Evolutionary conservation across 1,284 basidiomycete genomes (phyloP).

Genomic region (Boletus smithii): DNA sequence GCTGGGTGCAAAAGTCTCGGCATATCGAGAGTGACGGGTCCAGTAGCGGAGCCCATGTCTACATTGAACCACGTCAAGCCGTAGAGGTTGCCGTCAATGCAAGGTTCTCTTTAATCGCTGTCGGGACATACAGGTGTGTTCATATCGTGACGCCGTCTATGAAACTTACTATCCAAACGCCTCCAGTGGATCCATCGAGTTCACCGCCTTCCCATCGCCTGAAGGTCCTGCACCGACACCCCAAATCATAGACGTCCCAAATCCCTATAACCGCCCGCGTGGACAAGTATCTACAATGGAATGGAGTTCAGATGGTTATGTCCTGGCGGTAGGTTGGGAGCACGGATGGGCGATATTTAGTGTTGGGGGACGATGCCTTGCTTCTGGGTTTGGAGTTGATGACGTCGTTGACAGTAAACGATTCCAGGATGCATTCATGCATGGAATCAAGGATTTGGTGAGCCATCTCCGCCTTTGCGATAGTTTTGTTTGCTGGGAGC

Average conservation of each 20-base stretch:
- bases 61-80: conserved; percentile 64
- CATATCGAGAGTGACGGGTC: conserved; percentile 44
- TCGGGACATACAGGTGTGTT: conserved; percentile 70
- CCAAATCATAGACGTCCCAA: conserved; percentile 54
- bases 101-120: conserved; percentile 81
- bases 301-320: conserved; percentile 96
- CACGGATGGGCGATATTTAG: conserved; percentile 91
- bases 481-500: neutral
- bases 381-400: conserved; percentile 70
- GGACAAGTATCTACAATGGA: conserved; percentile 78
- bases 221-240: conserved; percentile 52
- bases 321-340: conserved; percentile 93
- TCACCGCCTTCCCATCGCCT: conserved; percentile 62
- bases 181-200: conserved; percentile 57
- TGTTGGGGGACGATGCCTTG: conserved; percentile 83
- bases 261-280: conserved; percentile 53
- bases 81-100: conserved; percentile 71
- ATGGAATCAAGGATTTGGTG: conserved; percentile 67
- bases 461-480: conserved; percentile 20
- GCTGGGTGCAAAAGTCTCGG: conserved; percentile 72
- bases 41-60: conserved; percentile 37
- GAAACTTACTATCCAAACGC: conserved; percentile 3
- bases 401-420: conserved; percentile 59
- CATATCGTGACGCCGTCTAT: conserved; percentile 1
- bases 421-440: conserved; percentile 85